These are phyloP conservation scores for Candida labiduridarum DNA, from an alignment of 1,139 yeast species.

Conservation along the genomic window DNA sequence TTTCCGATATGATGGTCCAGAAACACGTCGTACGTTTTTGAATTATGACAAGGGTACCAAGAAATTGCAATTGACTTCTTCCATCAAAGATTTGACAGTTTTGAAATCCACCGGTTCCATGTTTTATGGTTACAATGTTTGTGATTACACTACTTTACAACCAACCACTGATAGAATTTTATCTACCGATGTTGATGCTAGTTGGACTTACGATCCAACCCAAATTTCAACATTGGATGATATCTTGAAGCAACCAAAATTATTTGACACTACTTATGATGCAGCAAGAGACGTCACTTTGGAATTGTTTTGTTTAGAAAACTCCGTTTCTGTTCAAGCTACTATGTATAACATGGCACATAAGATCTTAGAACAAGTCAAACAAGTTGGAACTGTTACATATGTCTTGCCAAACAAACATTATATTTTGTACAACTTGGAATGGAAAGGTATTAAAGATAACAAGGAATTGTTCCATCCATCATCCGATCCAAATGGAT, in stretches of 20 bases:
- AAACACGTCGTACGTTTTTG: slow-evolving; percentile 64
- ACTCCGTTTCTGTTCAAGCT: slow-evolving; percentile 91
- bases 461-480: slow-evolving; percentile 88
- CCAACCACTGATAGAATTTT: slow-evolving; percentile 84
- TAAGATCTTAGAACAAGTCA: slow-evolving; percentile 61
- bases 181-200: slow-evolving; percentile 82
- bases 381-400: slow-evolving; percentile 62
- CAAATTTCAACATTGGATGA: slow-evolving; percentile 50
- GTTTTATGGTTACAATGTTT: slow-evolving; percentile 83
- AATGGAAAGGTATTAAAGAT: slow-evolving; percentile 82
- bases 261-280: slow-evolving; percentile 63
- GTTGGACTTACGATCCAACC: slow-evolving; percentile 67
- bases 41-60: slow-evolving; percentile 50
- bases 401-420: slow-evolving; percentile 89
- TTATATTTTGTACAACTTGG: slow-evolving; percentile 74
- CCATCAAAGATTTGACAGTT: slow-evolving; percentile 81
- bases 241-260: slow-evolving; percentile 55
- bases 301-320: slow-evolving; percentile 78
- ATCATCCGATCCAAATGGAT: slow-evolving; percentile 89
- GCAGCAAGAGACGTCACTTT: slow-evolving; percentile 70
- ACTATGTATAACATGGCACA: slow-evolving; percentile 92
- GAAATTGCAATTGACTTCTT: slow-evolving; percentile 61
- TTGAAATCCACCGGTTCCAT: slow-evolving; percentile 93
- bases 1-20: slow-evolving; percentile 82
- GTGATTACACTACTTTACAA: slow-evolving; percentile 85